Evolutionary conservation across 148 eudicot species (phyloP).

Genomic region (Diospyros lotus): DNA sequence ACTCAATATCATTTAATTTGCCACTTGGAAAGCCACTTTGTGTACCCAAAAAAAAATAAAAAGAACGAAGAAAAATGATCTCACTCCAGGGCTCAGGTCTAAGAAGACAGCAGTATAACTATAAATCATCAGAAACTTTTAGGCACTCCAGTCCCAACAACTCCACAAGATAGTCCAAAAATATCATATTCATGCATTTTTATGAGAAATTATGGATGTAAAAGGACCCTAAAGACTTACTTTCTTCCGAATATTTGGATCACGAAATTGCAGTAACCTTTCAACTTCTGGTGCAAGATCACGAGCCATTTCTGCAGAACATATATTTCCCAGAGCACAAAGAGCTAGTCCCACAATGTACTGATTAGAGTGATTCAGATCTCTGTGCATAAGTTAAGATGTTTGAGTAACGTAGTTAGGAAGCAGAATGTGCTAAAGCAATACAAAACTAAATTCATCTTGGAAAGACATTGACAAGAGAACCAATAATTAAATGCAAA

Average conservation of each 20-base stretch:
- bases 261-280: conserved; percentile 86
- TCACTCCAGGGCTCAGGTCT: no score
- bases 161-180: not conserved
- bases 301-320: conserved; percentile 99
- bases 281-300: conserved; percentile 99
- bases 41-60: not conserved
- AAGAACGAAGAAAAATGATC: not conserved
- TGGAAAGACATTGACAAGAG: not conserved
- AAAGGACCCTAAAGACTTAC: conserved; percentile 33
- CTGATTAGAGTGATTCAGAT: conserved; percentile 88
- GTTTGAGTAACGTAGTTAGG: not conserved
- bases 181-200: not conserved
- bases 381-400: conserved; percentile 70
- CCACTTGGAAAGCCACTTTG: not conserved
- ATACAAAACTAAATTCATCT: not conserved
- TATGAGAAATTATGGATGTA: not conserved
- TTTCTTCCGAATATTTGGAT: conserved; percentile 96
- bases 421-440: not conserved
- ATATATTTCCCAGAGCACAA: conserved; percentile 96
- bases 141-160: not conserved
- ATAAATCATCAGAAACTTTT: conserved; percentile 1
- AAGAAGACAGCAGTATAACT: not conserved
- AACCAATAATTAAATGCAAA: not conserved
- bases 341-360: conserved; percentile 98
- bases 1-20: no score